Conservation (phyloP, 116 monocot genomes). For the Posidonia oceanica region DNA sequence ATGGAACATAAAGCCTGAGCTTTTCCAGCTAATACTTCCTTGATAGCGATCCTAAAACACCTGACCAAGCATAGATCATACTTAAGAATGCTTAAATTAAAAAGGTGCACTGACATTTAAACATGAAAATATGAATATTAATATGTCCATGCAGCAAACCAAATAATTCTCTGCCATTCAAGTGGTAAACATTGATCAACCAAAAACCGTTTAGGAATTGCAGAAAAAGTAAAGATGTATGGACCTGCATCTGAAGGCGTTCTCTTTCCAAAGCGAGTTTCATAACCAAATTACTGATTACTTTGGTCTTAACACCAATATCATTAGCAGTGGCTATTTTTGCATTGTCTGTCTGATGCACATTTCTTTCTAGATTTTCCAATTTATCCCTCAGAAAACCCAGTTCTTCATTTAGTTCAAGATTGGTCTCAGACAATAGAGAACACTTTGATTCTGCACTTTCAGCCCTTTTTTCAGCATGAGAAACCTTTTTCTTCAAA, state of each 20-base stretch:
- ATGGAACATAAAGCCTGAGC: too few relatives aligned
- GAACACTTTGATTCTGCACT: conserved; percentile 52
- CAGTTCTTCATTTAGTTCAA: conserved; percentile 67
- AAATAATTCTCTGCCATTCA: neutral
- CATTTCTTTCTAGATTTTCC: conserved; percentile 41
- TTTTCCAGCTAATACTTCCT: too few relatives aligned
- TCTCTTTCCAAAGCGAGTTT: conserved; percentile 15
- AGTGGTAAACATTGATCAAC: neutral
- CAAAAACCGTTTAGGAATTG: neutral
- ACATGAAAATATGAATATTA: neutral
- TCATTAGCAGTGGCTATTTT: conserved; percentile 50
- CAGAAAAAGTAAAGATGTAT: neutral
- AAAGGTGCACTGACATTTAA: too few relatives aligned
- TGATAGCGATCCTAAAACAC: too few relatives aligned
- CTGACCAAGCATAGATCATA: too few relatives aligned
- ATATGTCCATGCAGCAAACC: neutral
- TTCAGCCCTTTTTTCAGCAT: conserved; percentile 69
- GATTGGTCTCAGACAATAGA: conserved; percentile 60
- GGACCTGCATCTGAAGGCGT: conserved; percentile 8
- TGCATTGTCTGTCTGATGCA: conserved; percentile 38
- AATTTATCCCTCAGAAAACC: conserved; percentile 42
- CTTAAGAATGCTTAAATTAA: too few relatives aligned
- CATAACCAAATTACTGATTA: conserved; percentile 7
- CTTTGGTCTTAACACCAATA: conserved; percentile 36
- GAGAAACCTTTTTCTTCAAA: conserved; percentile 58